Base-by-base conservation (phyloP, 2,329 filamentous ascomycete genomes). In the Remersonia thermophila region DNA sequence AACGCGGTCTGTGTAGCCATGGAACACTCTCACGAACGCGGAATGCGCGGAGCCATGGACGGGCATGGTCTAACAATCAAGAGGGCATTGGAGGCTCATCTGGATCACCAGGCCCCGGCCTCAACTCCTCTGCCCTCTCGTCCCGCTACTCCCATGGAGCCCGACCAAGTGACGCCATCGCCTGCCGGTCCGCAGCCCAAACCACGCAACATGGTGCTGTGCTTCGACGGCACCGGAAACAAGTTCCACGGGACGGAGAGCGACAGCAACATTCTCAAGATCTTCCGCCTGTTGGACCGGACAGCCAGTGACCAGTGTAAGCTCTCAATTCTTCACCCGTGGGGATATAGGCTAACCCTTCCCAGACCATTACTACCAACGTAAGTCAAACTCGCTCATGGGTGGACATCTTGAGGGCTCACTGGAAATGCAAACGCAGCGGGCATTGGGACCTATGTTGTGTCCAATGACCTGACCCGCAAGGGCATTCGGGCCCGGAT, bases 381-480 rank as follows among this genome's bases (percentile, higher is more conserved):
- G 69, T 73, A 51, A 53, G 67, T 40, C 25, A 12, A 27, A 8
- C 14, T 8, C 7, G 10, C n/a, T n/a, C n/a, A n/a, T n/a, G n/a
- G n/a, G n/a, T n/a, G n/a, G n/a, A n/a, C n/a, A n/a, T n/a, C n/a
- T n/a, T n/a, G n/a, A n/a, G n/a, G n/a, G n/a, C n/a, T n/a, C n/a
- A 23, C 20, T 23, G 20, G 9, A 5, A 5, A 6, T 9, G 9
- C 20, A 9, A 9, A 28, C 11, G 11, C 27, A 73, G 69, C 74
- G 10, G 79, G 80, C 7, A 84, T 85, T 44, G 80, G 80, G 11
- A 84, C 80, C 0, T 85, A 84, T 47, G 69, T 82, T 20, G 66
- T 77, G 2, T 73, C 74, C 0, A 67, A 62, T 9, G 71, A 67
- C 7, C 59, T 80, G 30, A 70, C 69, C 1, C 70, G 73, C 45